Evolutionary conservation across 1,284 basidiomycete species (phyloP).

Genomic region (Ceratobasidium sp.): DNA sequence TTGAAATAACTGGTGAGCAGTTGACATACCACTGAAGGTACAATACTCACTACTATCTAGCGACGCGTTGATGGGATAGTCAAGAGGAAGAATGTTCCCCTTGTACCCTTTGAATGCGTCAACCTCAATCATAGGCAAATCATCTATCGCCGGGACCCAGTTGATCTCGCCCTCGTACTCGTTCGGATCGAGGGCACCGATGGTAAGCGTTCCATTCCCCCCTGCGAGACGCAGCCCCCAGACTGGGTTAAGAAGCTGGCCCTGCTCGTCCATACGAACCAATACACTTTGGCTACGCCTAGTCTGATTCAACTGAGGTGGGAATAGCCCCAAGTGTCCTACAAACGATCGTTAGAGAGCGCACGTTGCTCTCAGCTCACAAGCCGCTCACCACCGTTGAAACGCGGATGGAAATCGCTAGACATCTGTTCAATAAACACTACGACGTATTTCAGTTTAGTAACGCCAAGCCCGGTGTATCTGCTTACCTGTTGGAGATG

Average conservation of each 20-base stretch:
- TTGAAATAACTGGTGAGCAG: background rate
- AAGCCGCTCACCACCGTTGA: constrained; percentile 14
- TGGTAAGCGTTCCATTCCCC: constrained; percentile 21
- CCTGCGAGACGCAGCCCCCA: constrained; percentile 40
- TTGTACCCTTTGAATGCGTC: constrained; percentile 40
- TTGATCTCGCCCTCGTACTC: constrained; percentile 43
- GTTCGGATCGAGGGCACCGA: constrained; percentile 37
- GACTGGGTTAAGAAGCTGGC: constrained; percentile 33
- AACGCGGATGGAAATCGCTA: constrained; percentile 4
- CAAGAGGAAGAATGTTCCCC: constrained; percentile 29
- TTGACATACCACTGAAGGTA: background rate
- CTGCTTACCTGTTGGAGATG: constrained; percentile 16
- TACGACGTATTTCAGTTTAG: too few species aligned
- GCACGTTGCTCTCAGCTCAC: background rate
- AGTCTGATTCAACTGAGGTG: constrained; percentile 30
- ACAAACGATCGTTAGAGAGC: background rate
- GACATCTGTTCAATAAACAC: constrained; percentile 24
- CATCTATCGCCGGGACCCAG: constrained; percentile 34
- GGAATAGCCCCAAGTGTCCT: constrained; percentile 41
- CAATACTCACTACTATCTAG: constrained; percentile 24
- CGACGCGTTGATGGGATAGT: constrained; percentile 18
- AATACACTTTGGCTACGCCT: constrained; percentile 23
- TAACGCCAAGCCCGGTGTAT: background rate
- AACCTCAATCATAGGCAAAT: constrained; percentile 18
- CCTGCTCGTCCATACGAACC: constrained; percentile 23